These are phyloP conservation scores for Cordyceps cateniannulata DNA, from an alignment of 2,329 filamentous ascomycete species.

Conservation along the genomic window DNA sequence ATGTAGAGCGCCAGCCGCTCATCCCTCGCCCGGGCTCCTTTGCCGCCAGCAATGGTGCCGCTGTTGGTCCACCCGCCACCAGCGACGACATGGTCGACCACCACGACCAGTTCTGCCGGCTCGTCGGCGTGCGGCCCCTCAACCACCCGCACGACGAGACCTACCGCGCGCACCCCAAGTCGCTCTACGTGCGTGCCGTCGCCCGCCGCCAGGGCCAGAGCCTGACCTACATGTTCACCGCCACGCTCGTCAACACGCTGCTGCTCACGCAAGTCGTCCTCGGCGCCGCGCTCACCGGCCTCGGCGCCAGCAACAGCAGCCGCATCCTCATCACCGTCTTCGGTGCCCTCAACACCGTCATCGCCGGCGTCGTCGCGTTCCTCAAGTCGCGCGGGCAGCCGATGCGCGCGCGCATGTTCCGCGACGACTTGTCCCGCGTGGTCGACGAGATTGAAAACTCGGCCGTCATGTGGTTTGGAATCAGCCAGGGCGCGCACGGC, in stretches of 20 bases:
- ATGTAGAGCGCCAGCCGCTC: slow-evolving; percentile 10
- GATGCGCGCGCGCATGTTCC: slow-evolving; percentile 18
- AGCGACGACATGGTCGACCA: slow-evolving; percentile 5
- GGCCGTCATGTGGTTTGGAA: slow-evolving; percentile 20
- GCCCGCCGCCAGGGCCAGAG: slow-evolving; percentile 13
- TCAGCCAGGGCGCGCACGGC: slow-evolving; percentile 15
- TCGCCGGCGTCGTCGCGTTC: slow-evolving; percentile 18
- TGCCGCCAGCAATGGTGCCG: background rate
- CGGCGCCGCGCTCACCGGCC: slow-evolving; percentile 18
- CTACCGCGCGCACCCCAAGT: slow-evolving; percentile 15
- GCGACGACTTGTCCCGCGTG: slow-evolving; percentile 19
- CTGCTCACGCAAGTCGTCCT: slow-evolving; percentile 18
- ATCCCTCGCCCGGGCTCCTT: slow-evolving; percentile 1
- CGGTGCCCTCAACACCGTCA: slow-evolving; percentile 20
- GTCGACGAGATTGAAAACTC: slow-evolving; percentile 21
- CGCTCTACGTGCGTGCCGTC: slow-evolving; percentile 17
- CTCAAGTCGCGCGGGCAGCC: slow-evolving; percentile 20
- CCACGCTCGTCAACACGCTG: slow-evolving; percentile 18
- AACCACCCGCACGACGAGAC: slow-evolving; percentile 13
- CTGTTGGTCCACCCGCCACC: no score
- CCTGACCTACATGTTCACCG: slow-evolving; percentile 17
- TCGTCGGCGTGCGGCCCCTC: slow-evolving; percentile 16
- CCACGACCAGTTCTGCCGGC: slow-evolving; percentile 18
- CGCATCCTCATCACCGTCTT: slow-evolving; percentile 18
- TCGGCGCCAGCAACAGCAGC: slow-evolving; percentile 17